Base-by-base conservation (phyloP, 78 protist species). In the Pirum gemmata region DNA sequence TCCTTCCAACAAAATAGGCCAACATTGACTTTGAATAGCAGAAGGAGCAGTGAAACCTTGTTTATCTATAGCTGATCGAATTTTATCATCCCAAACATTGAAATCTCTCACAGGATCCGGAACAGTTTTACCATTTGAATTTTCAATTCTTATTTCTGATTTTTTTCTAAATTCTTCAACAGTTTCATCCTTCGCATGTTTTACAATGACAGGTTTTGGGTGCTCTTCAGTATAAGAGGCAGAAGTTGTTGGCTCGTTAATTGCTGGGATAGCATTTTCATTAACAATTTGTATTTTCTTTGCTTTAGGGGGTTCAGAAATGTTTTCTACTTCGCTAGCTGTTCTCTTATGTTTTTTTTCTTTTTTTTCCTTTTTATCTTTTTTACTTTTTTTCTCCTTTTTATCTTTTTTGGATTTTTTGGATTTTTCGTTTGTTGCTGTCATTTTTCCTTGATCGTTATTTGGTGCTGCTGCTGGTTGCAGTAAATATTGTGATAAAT, bases 1-100 rank as follows among this genome's bases (percentile, higher is more conserved):
- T 27, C 88, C 88, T 26, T 2, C 41, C 67, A 78, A 78, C 2
- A 31, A 34, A 0, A 89, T 82, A 0, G 98, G 96, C 98, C 98
- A 96, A 0, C 91, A 34, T 38, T 73, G 89, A 0, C 87, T 29
- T 86, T 96, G 97, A 76, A 94, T 94, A 1, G 92, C 67, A 5
- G 97, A 78, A 1, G 98, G 98, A 1, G 31, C 77, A 0, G 88
- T 35, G n/a, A 39, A 84, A 18, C 88, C 84, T 51, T 51, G 67
- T 51, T 51, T 51, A 51, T 51, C 67, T 13, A 51, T 51, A 13
- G 67, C 67, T 21, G 67, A 5, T 51, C 13, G 67, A 21, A 51
- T 51, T 51, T 51, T 13, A 51, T 5, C 31, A 51, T 5, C 5
- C 67, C 67, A 51, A 51, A 5, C 13, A 5, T 51, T 51, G 67